Evolutionary conservation across 441 rosid species (phyloP).

Genomic region (Hypseocharis bilobata): DNA sequence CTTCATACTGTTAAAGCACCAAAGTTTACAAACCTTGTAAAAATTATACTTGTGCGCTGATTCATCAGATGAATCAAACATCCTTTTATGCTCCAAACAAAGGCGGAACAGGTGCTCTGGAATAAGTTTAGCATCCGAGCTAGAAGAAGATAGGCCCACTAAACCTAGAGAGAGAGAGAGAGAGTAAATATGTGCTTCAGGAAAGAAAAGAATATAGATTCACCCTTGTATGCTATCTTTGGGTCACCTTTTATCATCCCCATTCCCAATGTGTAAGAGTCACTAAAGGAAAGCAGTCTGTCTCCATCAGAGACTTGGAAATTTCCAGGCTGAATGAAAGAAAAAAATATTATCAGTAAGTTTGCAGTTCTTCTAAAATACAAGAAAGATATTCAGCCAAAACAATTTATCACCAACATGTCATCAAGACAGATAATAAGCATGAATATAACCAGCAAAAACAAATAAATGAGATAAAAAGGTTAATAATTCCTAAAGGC

Average conservation of each 20-base stretch:
- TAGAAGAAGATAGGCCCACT: slow-evolving; percentile 46
- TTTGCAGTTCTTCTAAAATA: no score
- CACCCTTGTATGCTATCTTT: not conserved
- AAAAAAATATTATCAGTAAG: slow-evolving; percentile 7
- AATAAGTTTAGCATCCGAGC: slow-evolving; percentile 63
- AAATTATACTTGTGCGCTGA: slow-evolving; percentile 54
- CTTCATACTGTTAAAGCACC: not conserved
- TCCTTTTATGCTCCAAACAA: slow-evolving; percentile 50
- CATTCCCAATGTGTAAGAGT: slow-evolving; percentile 65
- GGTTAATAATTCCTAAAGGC: not conserved
- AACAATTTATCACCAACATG: not conserved
- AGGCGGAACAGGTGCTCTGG: slow-evolving; percentile 82
- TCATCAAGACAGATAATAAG: not conserved
- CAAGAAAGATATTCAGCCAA: not conserved
- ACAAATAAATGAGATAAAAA: no score
- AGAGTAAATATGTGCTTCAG: slow-evolving; percentile 7
- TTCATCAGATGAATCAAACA: slow-evolving; percentile 33
- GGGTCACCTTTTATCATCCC: slow-evolving; percentile 61
- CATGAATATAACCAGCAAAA: not conserved
- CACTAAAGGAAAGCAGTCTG: slow-evolving; percentile 50
- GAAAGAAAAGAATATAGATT: not conserved
- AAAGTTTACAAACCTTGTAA: slow-evolving; percentile 58
- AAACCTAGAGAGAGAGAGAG: slow-evolving; percentile 44
- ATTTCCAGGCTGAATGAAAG: slow-evolving; percentile 51
- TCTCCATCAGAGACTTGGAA: slow-evolving; percentile 42